phyloP scores from a whole-genome alignment of 1,284 basidiomycete genomes.

The Cutaneotrichosporon dermatis region DNA sequence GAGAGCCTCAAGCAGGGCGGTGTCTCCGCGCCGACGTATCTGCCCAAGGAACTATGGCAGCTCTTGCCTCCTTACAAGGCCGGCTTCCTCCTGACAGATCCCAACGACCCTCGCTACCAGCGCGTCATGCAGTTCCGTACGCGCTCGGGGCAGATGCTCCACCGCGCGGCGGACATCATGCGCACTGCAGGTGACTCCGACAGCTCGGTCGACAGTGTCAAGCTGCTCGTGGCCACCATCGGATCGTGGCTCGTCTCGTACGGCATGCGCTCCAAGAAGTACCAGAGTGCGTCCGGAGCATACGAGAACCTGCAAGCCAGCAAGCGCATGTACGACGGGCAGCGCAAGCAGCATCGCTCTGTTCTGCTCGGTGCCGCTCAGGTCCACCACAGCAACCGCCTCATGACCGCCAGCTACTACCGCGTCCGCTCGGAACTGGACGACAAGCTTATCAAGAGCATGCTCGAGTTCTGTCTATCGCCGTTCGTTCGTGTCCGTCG shows the following conservation, averaged over 20 bases:
- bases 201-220: slow-evolving; percentile 87
- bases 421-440: slow-evolving; percentile 74
- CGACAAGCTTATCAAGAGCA: slow-evolving; percentile 69
- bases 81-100: slow-evolving; percentile 70
- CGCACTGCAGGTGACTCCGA: slow-evolving; percentile 68
- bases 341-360: slow-evolving; percentile 42
- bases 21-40: slow-evolving; percentile 29
- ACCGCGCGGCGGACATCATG: slow-evolving; percentile 65
- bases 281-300: slow-evolving; percentile 31
- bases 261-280: slow-evolving; percentile 45
- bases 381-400: slow-evolving; percentile 40
- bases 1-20: slow-evolving; percentile 38
- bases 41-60: slow-evolving; percentile 60
- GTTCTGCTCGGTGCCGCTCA: slow-evolving; percentile 39
- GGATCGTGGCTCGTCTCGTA: slow-evolving; percentile 43
- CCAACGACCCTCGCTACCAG: slow-evolving; percentile 70
- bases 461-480: slow-evolving; percentile 79
- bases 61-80: slow-evolving; percentile 61
- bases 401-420: slow-evolving; percentile 56
- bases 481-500: slow-evolving; percentile 65
- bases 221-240: slow-evolving; percentile 51
- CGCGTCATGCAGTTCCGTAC: slow-evolving; percentile 59
- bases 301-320: slow-evolving; percentile 33
- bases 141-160: slow-evolving; percentile 66
- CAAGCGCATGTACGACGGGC: slow-evolving; percentile 43